Percentiles rank a stretch among this genome's conserved stretches.
Evolutionary conservation across 176 grass and related monocot genomes (phyloP).

Genomic region (Microstegium vimineum): DNA sequence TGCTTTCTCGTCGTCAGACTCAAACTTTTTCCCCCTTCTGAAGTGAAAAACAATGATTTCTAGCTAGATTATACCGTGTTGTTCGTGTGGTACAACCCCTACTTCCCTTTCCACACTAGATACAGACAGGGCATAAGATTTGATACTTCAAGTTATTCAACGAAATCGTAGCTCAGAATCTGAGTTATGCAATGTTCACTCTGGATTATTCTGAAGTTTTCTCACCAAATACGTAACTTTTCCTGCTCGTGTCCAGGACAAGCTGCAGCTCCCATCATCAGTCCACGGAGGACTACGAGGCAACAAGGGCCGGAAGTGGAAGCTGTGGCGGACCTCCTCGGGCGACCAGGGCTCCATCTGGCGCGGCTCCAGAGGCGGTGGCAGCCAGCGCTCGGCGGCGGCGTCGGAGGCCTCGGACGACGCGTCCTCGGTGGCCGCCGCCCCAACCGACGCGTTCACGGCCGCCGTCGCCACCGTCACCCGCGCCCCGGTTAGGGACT

Average conservation of each 20-base stretch:
- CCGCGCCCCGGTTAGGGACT: constrained; percentile 77
- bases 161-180: not conserved
- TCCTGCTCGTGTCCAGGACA: constrained; percentile 8
- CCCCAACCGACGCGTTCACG: constrained; percentile 51
- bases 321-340: constrained; percentile 75
- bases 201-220: too few species aligned
- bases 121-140: not conserved
- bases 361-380: constrained; percentile 38
- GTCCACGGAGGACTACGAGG: constrained; percentile 19
- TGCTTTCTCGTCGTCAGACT: too few species aligned
- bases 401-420: constrained; percentile 68
- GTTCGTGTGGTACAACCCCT: not conserved
- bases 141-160: not conserved
- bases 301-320: constrained; percentile 81
- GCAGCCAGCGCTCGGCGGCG: constrained; percentile 40
- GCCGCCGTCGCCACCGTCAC: constrained; percentile 67
- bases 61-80: not conserved
- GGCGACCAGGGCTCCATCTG: constrained; percentile 49
- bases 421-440: constrained; percentile 39
- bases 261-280: constrained; percentile 12
- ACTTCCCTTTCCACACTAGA: not conserved
- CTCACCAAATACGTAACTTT: not conserved
- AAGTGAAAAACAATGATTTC: not conserved
- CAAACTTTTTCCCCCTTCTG: not conserved
- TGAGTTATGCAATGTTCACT: not conserved